Base-by-base conservation (phyloP, 2,329 filamentous ascomycete genomes). In the Penicillium sp. region DNA sequence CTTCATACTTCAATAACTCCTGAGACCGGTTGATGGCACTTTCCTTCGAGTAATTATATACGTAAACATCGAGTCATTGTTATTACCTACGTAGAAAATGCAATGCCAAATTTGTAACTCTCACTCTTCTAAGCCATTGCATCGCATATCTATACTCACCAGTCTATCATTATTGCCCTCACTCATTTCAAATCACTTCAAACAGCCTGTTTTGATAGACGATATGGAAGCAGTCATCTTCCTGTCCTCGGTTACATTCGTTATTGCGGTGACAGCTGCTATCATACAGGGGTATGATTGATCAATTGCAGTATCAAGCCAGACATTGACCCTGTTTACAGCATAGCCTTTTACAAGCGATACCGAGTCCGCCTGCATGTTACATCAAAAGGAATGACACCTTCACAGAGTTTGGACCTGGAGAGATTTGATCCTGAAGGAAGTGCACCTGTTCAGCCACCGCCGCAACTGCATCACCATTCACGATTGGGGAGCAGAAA, bases 291-390 rank as follows among this genome's bases (percentile, higher is more conserved):
- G 53, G 64, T 66, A 45, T 49, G 55, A 21, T n/a, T 38, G 27
- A 38, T 29, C 38, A 8, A 10, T 17, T 50, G 9, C 23, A 45
- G 29, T 21, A 17, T 42, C 19, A 31, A 15, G 36, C 10, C 23
- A 17, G 27, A 23, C 3, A 35, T 39, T 59, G 17, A 61, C 42
- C 23, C 1, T 13, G 23, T 15, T 19, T 33, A 23, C 25, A 61
- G 58, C n/a, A 10, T 52, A 15, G 19, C 48, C 7, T 61, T 66
- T 29, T 67, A 58, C 48, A 62, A 23, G 29, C 47, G 50, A n/a
- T 59, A 66, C 41, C 59, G 53, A 53, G 38, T 63, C 29, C 60
- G 35, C 9, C n/a, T 66, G 15, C 57, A 66, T 8, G 49, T 66
- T 35, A 58, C 47, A 12, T 45, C 39, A 43, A 64, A 58, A 39